Evolutionary conservation across 2,329 filamentous ascomycete genomes (phyloP).

Genomic region (Pseudogymnoascus sp.): DNA sequence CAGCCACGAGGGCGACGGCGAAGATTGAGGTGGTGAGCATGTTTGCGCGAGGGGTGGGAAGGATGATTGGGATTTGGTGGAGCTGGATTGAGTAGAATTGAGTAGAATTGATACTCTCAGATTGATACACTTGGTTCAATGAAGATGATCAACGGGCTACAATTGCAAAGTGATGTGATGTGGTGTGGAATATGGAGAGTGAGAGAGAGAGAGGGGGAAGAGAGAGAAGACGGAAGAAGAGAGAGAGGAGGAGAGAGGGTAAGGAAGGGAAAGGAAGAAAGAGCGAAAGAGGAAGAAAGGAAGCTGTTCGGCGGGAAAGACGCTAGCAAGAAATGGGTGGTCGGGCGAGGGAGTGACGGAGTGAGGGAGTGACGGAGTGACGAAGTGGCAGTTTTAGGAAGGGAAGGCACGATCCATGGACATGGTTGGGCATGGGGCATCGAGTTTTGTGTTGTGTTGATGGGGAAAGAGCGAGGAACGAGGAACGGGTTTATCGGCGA

Average conservation of each 20-base stretch:
- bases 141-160: background rate
- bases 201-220: background rate
- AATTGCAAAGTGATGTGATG: background rate
- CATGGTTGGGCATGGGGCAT: too few relatives aligned
- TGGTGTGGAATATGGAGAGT: background rate
- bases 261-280: background rate
- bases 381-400: background rate
- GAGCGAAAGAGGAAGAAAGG: constrained; percentile 5
- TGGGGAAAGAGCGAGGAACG: background rate
- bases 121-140: background rate
- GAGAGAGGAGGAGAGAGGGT: background rate
- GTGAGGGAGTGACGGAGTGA: too few relatives aligned
- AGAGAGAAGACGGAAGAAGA: background rate
- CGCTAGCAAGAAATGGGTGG: background rate
- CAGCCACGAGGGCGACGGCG: constrained; percentile 23
- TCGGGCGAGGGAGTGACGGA: too few relatives aligned
- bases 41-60: constrained; percentile 14
- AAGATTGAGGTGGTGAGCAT: constrained; percentile 26
- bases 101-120: constrained; percentile 6
- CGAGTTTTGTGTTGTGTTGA: background rate
- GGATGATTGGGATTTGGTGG: background rate
- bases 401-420: background rate
- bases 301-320: background rate
- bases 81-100: background rate
- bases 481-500: background rate